Evolutionary conservation across 2,329 filamentous ascomycete genomes (phyloP), one percentile per base, ranked within the genome.

Genomic region (Fusarium sambucinum): DNA sequence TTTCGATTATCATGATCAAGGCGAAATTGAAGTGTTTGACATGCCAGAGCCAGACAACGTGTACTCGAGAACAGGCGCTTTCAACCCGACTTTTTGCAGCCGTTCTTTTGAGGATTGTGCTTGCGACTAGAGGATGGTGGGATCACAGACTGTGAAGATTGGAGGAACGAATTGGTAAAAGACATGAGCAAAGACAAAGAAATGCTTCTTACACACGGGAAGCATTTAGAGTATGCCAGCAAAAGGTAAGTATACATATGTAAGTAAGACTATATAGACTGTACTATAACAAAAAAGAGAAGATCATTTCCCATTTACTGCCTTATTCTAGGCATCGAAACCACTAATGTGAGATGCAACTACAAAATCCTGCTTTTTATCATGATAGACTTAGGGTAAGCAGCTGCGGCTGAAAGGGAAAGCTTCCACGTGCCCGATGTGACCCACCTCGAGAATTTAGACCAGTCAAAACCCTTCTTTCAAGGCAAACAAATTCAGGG

Each of bases 361-460:
- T 27, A 48, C 16, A 19, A 51, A 51, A 51, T 51, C 47, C 47
- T 51, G 47, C 47, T 40, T 45, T 33, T 51, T 27, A 52, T 55
- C 10, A 25, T 47, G 23, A n/a, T 13, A 23, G 12, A 23, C 29
- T 27, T 32, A 69, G 66, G 66, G 66, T 68, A 69, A 42, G 37
- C 50, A 35, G 38, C 60, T 58, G 48, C 64, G 65, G 67, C 70
- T 71, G 68, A 69, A 69, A 54, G 40, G 59, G 61, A 68, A 61
- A 59, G 25, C 46, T 57, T 50, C 71, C 69, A 70, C 68, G 70
- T 73, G 69, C 69, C 55, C 52, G 65, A 59, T 58, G 52, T 61
- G 57, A 21, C 29, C 68, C 66, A 68, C 70, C 46, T 37, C 19
- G 38, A 19, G 56, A 40, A 37, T 32, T 32, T 52, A 38, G 45